Conservation (phyloP, 2,329 filamentous ascomycete genomes). For the Neodidymelliopsis sp. region DNA sequence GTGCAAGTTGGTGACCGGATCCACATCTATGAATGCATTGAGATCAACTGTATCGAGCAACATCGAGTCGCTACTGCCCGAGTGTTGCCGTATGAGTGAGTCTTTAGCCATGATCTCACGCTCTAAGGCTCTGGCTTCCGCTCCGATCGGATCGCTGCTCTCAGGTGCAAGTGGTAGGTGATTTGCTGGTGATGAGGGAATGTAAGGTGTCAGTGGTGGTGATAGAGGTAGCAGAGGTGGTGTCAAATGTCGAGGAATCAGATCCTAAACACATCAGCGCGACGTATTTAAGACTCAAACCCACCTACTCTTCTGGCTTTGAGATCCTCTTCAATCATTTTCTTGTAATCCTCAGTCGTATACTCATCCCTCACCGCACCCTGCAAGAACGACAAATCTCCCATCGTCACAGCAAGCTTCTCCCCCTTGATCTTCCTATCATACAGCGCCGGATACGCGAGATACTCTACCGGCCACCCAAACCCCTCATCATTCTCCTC, state of each 20-base stretch:
- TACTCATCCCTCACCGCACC: slow-evolving; percentile 37
- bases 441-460: slow-evolving; percentile 35
- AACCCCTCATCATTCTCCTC: slow-evolving; percentile 55
- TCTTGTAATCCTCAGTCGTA: slow-evolving; percentile 30
- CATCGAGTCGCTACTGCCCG: slow-evolving; percentile 44
- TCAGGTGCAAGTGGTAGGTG: slow-evolving; percentile 50
- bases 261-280: background rate
- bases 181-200: slow-evolving; percentile 50
- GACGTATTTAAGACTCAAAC: background rate
- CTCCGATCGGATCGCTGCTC: slow-evolving; percentile 41
- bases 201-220: slow-evolving; percentile 48
- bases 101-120: slow-evolving; percentile 44
- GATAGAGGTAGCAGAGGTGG: slow-evolving; percentile 58
- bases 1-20: slow-evolving; percentile 29
- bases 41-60: slow-evolving; percentile 37
- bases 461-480: slow-evolving; percentile 50
- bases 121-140: slow-evolving; percentile 46
- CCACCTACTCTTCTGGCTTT: slow-evolving; percentile 34
- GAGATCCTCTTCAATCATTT: slow-evolving; percentile 22
- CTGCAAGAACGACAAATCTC: slow-evolving; percentile 49
- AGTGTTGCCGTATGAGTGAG: slow-evolving; percentile 41
- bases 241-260: slow-evolving; percentile 39
- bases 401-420: slow-evolving; percentile 49
- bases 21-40: background rate
- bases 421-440: slow-evolving; percentile 39